Conservation (phyloP, 345 rosid species). For the Eucalyptus lansdowneana region DNA sequence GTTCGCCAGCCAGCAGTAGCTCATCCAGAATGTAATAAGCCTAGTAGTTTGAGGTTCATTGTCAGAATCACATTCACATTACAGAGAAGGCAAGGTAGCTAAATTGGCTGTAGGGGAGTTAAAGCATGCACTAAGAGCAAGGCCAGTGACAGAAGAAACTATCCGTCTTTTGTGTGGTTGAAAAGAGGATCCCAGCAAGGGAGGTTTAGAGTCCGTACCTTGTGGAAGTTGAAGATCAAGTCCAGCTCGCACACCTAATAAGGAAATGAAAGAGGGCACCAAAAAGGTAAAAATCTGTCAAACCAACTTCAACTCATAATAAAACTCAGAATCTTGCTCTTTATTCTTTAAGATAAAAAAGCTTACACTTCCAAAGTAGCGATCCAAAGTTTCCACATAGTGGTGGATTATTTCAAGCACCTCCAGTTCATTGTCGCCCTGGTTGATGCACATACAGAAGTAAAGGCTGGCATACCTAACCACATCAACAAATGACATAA, state of each 20-base stretch:
- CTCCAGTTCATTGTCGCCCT: slow-evolving; percentile 89
- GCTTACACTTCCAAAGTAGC: slow-evolving; percentile 88
- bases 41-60: slow-evolving; percentile 13
- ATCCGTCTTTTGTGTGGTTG: neutral
- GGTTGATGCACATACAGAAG: slow-evolving; percentile 96
- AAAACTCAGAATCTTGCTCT: neutral
- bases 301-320: neutral
- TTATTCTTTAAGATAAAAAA: neutral
- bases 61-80: neutral
- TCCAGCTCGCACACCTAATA: slow-evolving; percentile 86
- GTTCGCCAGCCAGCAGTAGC: slow-evolving; percentile 85
- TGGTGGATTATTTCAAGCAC: slow-evolving; percentile 89
- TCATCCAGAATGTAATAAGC: slow-evolving; percentile 91
- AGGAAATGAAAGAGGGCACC: neutral
- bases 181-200: neutral
- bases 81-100: neutral
- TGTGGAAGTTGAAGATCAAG: slow-evolving; percentile 91
- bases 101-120: neutral
- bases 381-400: slow-evolving; percentile 86
- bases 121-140: neutral
- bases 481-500: neutral
- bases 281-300: neutral
- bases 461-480: slow-evolving; percentile 90
- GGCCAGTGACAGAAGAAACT: neutral
- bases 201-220: slow-evolving; percentile 26